Percentiles rank a stretch among this genome's conserved stretches.
Evolutionary conservation across 192 early-diverging fungal species (phyloP).

Genomic region (Radiomyces spectabilis): DNA sequence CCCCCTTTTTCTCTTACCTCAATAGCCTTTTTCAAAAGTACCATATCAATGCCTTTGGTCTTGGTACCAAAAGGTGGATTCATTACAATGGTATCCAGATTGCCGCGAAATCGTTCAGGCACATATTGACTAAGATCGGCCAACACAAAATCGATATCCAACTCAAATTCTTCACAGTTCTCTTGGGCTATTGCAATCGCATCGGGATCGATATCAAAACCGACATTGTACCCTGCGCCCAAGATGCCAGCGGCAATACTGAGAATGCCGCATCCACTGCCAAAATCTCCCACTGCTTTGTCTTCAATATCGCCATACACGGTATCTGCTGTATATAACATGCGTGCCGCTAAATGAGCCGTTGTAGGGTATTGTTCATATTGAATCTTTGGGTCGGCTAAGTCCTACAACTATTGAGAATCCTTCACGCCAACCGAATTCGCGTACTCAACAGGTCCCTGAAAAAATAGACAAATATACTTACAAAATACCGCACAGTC

Average conservation of each 20-base stretch:
- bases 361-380: conserved; percentile 78
- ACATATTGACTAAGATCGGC: conserved; percentile 35
- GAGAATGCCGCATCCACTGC: conserved; percentile 72
- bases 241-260: conserved; percentile 54
- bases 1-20: conserved; percentile 29
- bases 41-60: conserved; percentile 68
- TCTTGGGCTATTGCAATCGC: conserved; percentile 62
- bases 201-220: conserved; percentile 65
- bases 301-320: conserved; percentile 67
- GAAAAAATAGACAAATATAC: not conserved
- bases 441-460: not conserved
- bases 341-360: conserved; percentile 64
- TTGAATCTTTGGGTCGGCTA: conserved; percentile 60
- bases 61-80: conserved; percentile 84
- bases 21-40: conserved; percentile 64
- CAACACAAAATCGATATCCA: conserved; percentile 58
- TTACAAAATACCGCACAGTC: conserved; percentile 52
- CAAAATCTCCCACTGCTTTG: conserved; percentile 66
- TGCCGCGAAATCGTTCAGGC: conserved; percentile 35
- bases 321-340: conserved; percentile 69
- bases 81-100: conserved; percentile 72
- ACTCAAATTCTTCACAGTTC: conserved; percentile 56
- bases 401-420: conserved; percentile 2
- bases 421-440: too few species aligned
- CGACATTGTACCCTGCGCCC: conserved; percentile 48